Conservation (phyloP, 305 asterid genomes). For the Fraxinus nigra region DNA sequence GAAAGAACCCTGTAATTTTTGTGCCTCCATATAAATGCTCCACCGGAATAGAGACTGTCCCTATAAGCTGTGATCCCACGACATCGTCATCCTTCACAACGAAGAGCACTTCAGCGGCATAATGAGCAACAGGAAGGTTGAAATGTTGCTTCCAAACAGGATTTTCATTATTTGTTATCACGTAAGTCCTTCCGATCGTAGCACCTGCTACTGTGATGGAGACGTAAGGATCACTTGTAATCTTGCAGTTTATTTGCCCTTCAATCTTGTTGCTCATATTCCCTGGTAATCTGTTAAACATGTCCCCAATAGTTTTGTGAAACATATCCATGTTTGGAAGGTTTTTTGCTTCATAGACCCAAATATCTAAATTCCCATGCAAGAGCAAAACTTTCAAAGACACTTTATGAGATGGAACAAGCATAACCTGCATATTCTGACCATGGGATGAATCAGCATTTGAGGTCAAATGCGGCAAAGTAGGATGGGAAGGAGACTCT, state of each 20-base stretch:
- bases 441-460: conserved; percentile 26
- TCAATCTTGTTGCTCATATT: conserved; percentile 67
- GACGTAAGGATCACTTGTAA: conserved; percentile 96
- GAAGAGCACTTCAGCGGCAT: conserved; percentile 75
- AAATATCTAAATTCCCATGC: conserved; percentile 92
- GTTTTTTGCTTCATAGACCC: conserved; percentile 84
- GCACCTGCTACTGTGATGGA: conserved; percentile 64
- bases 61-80: conserved; percentile 93
- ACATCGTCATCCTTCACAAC: conserved; percentile 88
- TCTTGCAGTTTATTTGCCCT: conserved; percentile 70
- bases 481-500: conserved; percentile 27
- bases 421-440: conserved; percentile 59
- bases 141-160: conserved; percentile 96
- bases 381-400: conserved; percentile 70
- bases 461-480: conserved; percentile 26
- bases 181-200: conserved; percentile 80
- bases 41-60: conserved; percentile 76
- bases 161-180: conserved; percentile 73
- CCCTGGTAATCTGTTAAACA: conserved; percentile 76
- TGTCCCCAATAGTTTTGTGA: conserved; percentile 88
- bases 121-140: conserved; percentile 84
- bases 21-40: conserved; percentile 78
- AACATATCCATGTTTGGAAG: conserved; percentile 99
- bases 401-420: conserved; percentile 46
- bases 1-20: conserved; percentile 65